A percentile compares a stretch with the other conserved stretches of the same genome.
These are phyloP conservation scores for Suhomyces wounanorum DNA, from an alignment of 1,139 yeast species.

Conservation along the genomic window DNA sequence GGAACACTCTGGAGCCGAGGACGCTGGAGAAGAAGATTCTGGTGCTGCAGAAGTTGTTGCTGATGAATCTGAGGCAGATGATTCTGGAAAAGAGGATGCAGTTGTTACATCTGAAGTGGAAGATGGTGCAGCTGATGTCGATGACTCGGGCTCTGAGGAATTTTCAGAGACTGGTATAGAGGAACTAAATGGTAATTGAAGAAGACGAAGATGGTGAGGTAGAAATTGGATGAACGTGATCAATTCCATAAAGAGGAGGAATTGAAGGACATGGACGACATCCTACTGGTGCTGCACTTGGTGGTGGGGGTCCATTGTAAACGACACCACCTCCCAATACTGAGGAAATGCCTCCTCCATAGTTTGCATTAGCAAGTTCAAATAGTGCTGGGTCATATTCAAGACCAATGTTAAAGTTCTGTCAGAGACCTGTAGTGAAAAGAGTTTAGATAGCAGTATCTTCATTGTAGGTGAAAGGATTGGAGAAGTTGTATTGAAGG, in stretches of 20 bases:
- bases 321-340: slow-evolving; percentile 23
- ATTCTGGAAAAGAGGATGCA: no score
- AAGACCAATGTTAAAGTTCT: slow-evolving; percentile 27
- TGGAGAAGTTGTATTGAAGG: not conserved
- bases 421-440: slow-evolving; percentile 11
- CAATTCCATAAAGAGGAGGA: slow-evolving; percentile 1
- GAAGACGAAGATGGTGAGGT: not conserved
- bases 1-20: no score
- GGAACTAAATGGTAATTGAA: no score
- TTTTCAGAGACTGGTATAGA: no score
- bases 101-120: no score
- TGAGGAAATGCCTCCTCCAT: slow-evolving; percentile 14
- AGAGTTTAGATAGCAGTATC: slow-evolving; percentile 26
- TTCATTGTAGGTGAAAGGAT: slow-evolving; percentile 17
- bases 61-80: no score
- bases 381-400: slow-evolving; percentile 18
- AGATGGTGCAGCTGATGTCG: no score
- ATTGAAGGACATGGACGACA: slow-evolving; percentile 6
- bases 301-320: slow-evolving; percentile 19
- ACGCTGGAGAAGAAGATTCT: no score
- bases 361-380: slow-evolving; percentile 18
- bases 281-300: slow-evolving; percentile 2
- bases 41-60: no score
- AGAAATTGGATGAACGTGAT: not conserved
- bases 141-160: no score